Evolutionary conservation across 805 yeast species (phyloP).

Genomic region (Myxozyma geophila): DNA sequence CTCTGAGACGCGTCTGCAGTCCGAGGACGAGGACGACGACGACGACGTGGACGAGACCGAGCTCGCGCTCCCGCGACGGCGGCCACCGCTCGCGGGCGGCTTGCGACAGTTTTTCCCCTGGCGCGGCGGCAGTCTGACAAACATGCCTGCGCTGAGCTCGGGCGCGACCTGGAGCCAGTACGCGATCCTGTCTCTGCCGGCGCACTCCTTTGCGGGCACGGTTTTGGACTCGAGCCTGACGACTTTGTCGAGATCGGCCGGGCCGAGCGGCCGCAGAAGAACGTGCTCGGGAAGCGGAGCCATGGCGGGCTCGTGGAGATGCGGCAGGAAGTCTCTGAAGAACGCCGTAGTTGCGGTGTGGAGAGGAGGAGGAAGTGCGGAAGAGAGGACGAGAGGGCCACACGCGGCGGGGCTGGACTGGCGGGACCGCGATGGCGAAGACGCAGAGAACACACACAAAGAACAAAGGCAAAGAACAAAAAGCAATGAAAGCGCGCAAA

Average conservation of each 20-base stretch:
- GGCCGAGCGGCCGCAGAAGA: conserved; percentile 75
- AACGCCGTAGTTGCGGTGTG: conserved; percentile 3
- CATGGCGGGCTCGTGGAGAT: conserved; percentile 10
- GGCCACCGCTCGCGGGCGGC: not conserved
- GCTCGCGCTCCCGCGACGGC: conserved; percentile 12
- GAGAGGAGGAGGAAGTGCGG: not conserved
- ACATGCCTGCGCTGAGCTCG: conserved; percentile 86
- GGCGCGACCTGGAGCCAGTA: conserved; percentile 85
- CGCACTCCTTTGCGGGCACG: conserved; percentile 72
- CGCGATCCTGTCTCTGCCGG: conserved; percentile 61
- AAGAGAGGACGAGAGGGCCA: not conserved
- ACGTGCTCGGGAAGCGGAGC: conserved; percentile 57
- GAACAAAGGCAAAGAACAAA: no score
- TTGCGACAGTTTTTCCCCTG: conserved; percentile 44
- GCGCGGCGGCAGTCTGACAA: conserved; percentile 66
- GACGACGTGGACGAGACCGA: conserved; percentile 9
- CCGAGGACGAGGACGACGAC: not conserved
- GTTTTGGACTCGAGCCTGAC: conserved; percentile 66
- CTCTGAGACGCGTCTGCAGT: not conserved
- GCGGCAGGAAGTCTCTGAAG: conserved; percentile 8
- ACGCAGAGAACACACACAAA: not conserved
- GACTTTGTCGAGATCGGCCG: conserved; percentile 71
- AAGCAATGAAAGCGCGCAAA: no score
- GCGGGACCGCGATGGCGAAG: not conserved
- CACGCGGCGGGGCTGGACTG: not conserved